Percentiles rank a stretch among this genome's conserved stretches.
phyloP scores from a whole-genome alignment of 441 rosid species.

The Bruguiera hainesii region DNA sequence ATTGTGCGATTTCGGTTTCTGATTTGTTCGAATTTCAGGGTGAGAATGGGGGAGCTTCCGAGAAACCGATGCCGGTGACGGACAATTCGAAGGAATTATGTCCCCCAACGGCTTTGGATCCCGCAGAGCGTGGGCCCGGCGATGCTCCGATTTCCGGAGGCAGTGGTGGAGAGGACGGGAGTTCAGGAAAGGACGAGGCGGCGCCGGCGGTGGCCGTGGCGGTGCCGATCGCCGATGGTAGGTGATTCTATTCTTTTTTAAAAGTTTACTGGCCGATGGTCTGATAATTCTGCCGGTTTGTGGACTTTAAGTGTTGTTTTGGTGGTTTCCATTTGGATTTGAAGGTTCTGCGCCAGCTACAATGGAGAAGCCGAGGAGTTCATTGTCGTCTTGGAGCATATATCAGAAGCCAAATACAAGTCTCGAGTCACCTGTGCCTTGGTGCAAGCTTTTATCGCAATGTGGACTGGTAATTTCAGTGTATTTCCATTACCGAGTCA shows the following conservation, averaged over 20 bases:
- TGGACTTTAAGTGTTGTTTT: constrained; percentile 16
- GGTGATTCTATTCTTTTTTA: constrained; percentile 4
- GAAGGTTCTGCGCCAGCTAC: constrained; percentile 50
- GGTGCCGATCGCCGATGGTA: constrained; percentile 65
- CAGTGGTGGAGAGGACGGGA: constrained; percentile 24
- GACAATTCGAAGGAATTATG: constrained; percentile 60
- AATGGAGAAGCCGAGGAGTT: constrained; percentile 54
- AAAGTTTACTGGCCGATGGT: not conserved
- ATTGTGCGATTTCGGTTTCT: constrained; percentile 12
- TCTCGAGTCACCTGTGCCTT: constrained; percentile 46
- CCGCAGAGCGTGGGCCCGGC: constrained; percentile 50
- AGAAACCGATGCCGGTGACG: constrained; percentile 43
- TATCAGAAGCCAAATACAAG: constrained; percentile 40
- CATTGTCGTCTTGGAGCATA: constrained; percentile 43
- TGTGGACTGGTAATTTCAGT: constrained; percentile 48
- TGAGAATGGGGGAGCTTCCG: constrained; percentile 53
- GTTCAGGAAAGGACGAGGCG: constrained; percentile 48
- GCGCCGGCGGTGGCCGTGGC: constrained; percentile 44
- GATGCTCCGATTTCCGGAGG: constrained; percentile 48
- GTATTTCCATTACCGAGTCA: not conserved
- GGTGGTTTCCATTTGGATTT: constrained; percentile 16
- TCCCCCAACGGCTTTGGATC: constrained; percentile 42
- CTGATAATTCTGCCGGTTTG: constrained; percentile 1
- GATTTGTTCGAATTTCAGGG: constrained; percentile 38
- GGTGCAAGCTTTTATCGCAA: constrained; percentile 71